These are phyloP conservation scores for Phytophthora pinifolia DNA, from an alignment of 352 stramenopile species.

Conservation along the genomic window DNA sequence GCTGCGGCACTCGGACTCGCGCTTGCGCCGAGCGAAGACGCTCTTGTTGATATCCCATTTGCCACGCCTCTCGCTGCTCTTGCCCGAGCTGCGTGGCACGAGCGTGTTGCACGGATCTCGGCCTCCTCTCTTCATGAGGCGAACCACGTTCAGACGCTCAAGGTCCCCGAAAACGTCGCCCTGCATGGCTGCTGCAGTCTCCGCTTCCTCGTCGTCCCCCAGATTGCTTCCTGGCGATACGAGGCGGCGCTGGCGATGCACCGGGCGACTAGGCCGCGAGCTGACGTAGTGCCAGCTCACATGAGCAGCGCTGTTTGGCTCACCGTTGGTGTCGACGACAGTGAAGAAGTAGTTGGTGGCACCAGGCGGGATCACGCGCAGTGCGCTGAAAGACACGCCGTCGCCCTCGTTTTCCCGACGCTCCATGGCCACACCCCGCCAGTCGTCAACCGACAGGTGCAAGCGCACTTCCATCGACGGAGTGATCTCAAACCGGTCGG, in stretches of 20 bases:
- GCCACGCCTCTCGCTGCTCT: conserved; percentile 33
- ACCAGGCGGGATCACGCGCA: conserved; percentile 63
- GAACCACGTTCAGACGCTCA: conserved; percentile 56
- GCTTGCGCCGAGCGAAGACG: conserved; percentile 62
- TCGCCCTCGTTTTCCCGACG: conserved; percentile 38
- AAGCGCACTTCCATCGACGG: conserved; percentile 46
- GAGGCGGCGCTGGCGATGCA: conserved; percentile 21
- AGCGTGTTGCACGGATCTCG: conserved; percentile 75
- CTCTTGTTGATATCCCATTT: conserved; percentile 86
- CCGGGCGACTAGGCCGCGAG: conserved; percentile 23
- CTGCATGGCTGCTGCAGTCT: conserved; percentile 8
- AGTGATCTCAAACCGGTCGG: conserved; percentile 33
- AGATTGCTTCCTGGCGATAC: conserved; percentile 5
- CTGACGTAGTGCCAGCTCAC: conserved; percentile 51
- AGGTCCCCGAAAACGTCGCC: conserved; percentile 34
- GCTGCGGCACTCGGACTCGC: conserved; percentile 58
- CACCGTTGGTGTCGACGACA: conserved; percentile 30
- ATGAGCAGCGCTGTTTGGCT: conserved; percentile 17
- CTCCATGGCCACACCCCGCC: conserved; percentile 68
- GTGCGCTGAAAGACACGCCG: conserved; percentile 46
- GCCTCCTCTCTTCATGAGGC: conserved; percentile 48
- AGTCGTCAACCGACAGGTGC: conserved; percentile 73
- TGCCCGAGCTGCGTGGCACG: conserved; percentile 52
- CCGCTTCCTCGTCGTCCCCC: conserved; percentile 14
- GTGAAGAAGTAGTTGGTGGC: conserved; percentile 83